These are phyloP conservation scores for Verticillium isaacii DNA, from an alignment of 2,329 filamentous ascomycete species.

Conservation along the genomic window DNA sequence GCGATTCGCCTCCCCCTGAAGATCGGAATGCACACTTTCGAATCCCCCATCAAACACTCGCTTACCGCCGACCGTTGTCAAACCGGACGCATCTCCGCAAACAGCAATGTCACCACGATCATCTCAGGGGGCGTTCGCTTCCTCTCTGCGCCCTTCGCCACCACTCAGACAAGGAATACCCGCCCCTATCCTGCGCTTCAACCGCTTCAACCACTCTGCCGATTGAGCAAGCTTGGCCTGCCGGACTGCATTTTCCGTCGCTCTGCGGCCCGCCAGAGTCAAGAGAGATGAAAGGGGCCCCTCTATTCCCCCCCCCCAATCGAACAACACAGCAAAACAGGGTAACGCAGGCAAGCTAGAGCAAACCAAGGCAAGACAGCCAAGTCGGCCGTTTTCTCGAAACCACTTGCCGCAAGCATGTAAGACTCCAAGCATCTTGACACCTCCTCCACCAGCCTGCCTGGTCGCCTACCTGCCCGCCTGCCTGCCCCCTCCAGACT, in stretches of 20 bases:
- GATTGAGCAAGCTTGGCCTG: too few relatives aligned
- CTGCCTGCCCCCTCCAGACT: background rate
- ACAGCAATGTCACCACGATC: background rate
- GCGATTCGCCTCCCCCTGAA: constrained; percentile 4
- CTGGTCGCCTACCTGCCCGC: too few relatives aligned
- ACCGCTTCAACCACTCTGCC: too few relatives aligned
- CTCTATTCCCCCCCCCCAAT: background rate
- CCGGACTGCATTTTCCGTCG: too few relatives aligned
- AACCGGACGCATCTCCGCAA: background rate
- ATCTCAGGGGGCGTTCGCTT: background rate
- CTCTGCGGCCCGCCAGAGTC: background rate
- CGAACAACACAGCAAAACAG: background rate
- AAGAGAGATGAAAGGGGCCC: background rate
- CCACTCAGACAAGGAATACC: background rate
- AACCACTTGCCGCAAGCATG: background rate
- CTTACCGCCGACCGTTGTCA: background rate
- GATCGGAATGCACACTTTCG: background rate
- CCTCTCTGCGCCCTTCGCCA: background rate
- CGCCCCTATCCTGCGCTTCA: too few relatives aligned
- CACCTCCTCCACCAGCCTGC: background rate
- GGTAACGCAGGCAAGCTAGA: background rate
- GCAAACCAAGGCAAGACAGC: background rate
- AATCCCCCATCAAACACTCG: background rate
- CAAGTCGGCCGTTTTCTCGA: background rate
- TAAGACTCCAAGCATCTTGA: background rate